Percentiles rank a stretch among this genome's conserved stretches.
Conservation (phyloP, 225 moss, liverwort and hornwort species). For the Sphagnum contortum region DNA sequence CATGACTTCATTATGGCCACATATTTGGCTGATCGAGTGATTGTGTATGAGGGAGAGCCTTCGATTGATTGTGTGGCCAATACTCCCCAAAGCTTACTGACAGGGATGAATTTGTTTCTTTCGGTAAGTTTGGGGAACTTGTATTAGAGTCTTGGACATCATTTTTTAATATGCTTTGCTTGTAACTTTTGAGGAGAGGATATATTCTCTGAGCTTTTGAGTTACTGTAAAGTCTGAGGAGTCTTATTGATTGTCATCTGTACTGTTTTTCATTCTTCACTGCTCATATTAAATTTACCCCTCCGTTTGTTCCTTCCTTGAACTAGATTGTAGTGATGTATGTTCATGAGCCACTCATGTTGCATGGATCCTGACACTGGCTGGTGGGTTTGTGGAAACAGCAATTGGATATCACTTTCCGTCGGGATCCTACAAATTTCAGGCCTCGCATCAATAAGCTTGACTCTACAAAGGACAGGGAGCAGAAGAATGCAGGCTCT, state of each 20-base stretch:
- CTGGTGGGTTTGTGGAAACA: constrained; percentile 14
- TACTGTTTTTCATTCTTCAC: no score
- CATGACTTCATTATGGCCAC: constrained; percentile 99
- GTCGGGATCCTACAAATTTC: constrained; percentile 87
- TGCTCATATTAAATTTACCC: no score
- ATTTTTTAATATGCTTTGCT: no score
- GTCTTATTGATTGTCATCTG: no score
- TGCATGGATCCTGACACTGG: no score
- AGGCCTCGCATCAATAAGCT: constrained; percentile 97
- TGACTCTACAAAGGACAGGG: constrained; percentile 93
- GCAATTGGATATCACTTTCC: constrained; percentile 98
- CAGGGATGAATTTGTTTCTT: constrained; percentile 97
- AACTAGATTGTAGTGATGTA: no score
- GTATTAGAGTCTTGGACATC: no score
- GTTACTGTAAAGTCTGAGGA: no score
- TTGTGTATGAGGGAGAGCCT: constrained; percentile 89
- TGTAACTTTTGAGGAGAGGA: no score
- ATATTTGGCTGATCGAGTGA: constrained; percentile 90
- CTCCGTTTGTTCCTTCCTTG: no score
- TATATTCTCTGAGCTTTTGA: no score
- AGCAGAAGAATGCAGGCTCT: constrained; percentile 93
- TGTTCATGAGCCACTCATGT: no score
- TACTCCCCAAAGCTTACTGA: constrained; percentile 91
- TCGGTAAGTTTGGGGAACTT: constrained; percentile 44
- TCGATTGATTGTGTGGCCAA: constrained; percentile 91